phyloP scores from a whole-genome alignment of 345 rosid species.

The Diplotaxis tenuifolia region DNA sequence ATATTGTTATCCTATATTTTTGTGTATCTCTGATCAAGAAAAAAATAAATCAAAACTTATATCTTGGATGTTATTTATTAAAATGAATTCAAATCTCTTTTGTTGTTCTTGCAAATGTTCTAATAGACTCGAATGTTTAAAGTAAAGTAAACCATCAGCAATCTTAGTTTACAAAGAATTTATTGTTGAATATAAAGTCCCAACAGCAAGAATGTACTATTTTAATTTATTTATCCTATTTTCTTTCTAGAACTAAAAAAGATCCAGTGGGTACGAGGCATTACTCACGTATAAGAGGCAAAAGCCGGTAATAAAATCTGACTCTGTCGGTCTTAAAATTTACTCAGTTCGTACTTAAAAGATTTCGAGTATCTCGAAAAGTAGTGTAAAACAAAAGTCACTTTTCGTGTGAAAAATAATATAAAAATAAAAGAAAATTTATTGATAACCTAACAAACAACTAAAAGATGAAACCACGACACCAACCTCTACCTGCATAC shows the following conservation, averaged over 20 bases:
- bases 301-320: conserved; percentile 23
- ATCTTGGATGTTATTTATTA: no score
- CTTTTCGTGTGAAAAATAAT: background rate
- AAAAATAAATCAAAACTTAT: no score
- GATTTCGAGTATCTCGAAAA: conserved; percentile 10
- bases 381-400: conserved; percentile 11
- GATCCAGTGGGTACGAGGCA: conserved; percentile 4
- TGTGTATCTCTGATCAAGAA: background rate
- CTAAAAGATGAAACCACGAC: conserved; percentile 32
- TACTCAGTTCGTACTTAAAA: background rate
- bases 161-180: background rate
- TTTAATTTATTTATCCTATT: background rate
- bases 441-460: conserved; percentile 51
- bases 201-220: background rate
- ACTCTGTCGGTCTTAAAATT: conserved; percentile 24
- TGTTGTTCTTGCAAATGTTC: no score
- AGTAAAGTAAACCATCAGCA: background rate
- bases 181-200: conserved; percentile 2
- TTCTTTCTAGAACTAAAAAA: background rate
- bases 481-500: conserved; percentile 43
- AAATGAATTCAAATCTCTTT: no score
- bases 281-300: conserved; percentile 15
- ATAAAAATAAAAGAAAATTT: conserved; percentile 12
- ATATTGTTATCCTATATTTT: background rate
- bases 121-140: background rate